Evolutionary conservation across 257 asterid genomes (phyloP), one percentile per base, ranked within the genome.

Genomic region (Nicotiana tabacum): DNA sequence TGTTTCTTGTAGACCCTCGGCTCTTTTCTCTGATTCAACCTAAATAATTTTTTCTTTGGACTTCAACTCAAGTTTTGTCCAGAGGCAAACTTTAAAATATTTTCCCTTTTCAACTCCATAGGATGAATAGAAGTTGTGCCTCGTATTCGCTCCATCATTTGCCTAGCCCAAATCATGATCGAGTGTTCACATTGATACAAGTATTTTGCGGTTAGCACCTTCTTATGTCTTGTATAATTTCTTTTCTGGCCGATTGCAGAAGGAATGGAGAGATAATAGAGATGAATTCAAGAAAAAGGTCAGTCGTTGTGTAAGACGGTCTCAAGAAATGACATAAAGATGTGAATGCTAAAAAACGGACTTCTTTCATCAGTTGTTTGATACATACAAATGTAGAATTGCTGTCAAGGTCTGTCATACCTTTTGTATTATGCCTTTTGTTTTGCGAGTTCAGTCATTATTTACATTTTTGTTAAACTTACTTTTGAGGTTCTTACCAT

Each of bases 261-360:
- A 91, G 86, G 97, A 96, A 89, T 96, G 99, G 99, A 96, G 99
- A 93, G 99, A 96, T 21, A 93, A 85, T 3, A 92, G 96, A 88
- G 98, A 94, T 33, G 91, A 89, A 51, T 96, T 96, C 93, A 94
- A 88, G 94, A 96, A 93, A 88, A 96, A 91, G 80, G 98, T 94
- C 27, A 90, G 99, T 86, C 97, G 97, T 5, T 96, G 98, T 18
- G 99, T 96, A 62, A 91, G 98, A 89, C 88, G 90, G 79, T 96
- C 99, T 0, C 99, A 96, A 88, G 99, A 96, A 85, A 92, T 91
- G 94, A 21, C n/a, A 9, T 43, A 62, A 60, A 77, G 29, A 2
- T 32, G 84, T 80, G 21, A 48, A 18, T 35, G 39, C 62, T 21
- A 66, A 66, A 39, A 57, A 78, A 72, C 17, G 56, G 80, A 83